Evolutionary conservation across 257 asterid species (phyloP), one percentile per base, ranked within the genome.

Genomic region (Solanum etuberosum): DNA sequence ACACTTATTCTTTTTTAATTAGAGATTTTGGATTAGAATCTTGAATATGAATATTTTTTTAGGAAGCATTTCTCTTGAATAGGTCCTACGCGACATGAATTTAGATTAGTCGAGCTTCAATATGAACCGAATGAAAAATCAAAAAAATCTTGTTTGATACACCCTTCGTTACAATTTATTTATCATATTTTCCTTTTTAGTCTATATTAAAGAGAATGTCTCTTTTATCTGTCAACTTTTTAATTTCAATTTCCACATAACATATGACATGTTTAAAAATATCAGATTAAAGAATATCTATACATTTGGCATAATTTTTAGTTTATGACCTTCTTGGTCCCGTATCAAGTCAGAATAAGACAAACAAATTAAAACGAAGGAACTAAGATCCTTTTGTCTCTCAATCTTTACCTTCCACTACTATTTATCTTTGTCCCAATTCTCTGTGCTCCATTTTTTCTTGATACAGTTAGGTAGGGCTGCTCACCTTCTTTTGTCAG

Each of bases 401-500:
- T 78, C 91, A 72, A 72, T 43, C 83, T 78, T 90, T 77, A 15
- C 43, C 68, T 40, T 23, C 29, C 88, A 78, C 43, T 51, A 42
- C 80, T 78, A 32, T 10, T 21, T 43, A 67, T 34, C 20, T 25
- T 54, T 57, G n/a, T 54, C 18, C 86, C 29, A 38, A n/a, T 15
- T 87, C 78, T 86, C 31, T 54, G 15, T 85, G 86, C 71, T 65
- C 84, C 59, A 51, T 89, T 87, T 71, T 70, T 90, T 92, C 90
- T 86, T 87, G 43, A 35, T 72, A 40, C 85, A 87, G 92, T 90
- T 95, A 89, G 95, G 95, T 94, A 90, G 91, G 94, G 85, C 96
- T 92, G 98, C 85, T 93, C 92, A 95, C 92, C 98, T 65, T 93
- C 95, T 71, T 87, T 90, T 94, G 91, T 92, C 93, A 87, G 91